Evolutionary conservation across 345 rosid species (phyloP).

Genomic region (Raphanus raphanistrum): DNA sequence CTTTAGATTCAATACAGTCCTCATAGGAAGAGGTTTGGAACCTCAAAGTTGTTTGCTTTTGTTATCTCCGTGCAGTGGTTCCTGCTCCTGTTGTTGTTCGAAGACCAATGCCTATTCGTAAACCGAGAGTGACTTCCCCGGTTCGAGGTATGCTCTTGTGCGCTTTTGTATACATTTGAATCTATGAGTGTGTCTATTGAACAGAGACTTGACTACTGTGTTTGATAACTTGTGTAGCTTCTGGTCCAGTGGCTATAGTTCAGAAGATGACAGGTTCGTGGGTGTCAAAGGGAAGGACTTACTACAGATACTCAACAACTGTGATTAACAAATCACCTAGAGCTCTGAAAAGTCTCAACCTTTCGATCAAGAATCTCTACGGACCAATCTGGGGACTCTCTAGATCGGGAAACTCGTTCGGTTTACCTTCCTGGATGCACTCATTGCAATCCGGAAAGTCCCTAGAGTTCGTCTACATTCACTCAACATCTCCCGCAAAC

Average conservation of each 20-base stretch:
- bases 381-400: slow-evolving; percentile 95
- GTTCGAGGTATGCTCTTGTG: slow-evolving; percentile 55
- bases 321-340: slow-evolving; percentile 76
- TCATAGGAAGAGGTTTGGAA: not conserved
- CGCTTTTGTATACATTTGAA: not conserved
- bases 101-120: slow-evolving; percentile 47
- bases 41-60: slow-evolving; percentile 9
- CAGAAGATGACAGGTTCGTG: slow-evolving; percentile 84
- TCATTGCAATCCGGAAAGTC: slow-evolving; percentile 70
- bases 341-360: slow-evolving; percentile 61
- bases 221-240: slow-evolving; percentile 50
- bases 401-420: slow-evolving; percentile 54
- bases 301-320: slow-evolving; percentile 75
- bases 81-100: slow-evolving; percentile 54
- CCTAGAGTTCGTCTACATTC: slow-evolving; percentile 88
- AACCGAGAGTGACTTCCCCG: slow-evolving; percentile 53
- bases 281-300: slow-evolving; percentile 66
- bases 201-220: slow-evolving; percentile 12
- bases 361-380: slow-evolving; percentile 73
- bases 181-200: not conserved
- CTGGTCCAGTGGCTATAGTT: slow-evolving; percentile 59
- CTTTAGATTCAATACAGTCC: not conserved
- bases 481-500: slow-evolving; percentile 64
- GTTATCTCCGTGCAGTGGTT: slow-evolving; percentile 27
- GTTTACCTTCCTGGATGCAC: slow-evolving; percentile 75